phyloP scores from a whole-genome alignment of 495 filamentous ascomycete genomes.

The Penicillium turbatum region DNA sequence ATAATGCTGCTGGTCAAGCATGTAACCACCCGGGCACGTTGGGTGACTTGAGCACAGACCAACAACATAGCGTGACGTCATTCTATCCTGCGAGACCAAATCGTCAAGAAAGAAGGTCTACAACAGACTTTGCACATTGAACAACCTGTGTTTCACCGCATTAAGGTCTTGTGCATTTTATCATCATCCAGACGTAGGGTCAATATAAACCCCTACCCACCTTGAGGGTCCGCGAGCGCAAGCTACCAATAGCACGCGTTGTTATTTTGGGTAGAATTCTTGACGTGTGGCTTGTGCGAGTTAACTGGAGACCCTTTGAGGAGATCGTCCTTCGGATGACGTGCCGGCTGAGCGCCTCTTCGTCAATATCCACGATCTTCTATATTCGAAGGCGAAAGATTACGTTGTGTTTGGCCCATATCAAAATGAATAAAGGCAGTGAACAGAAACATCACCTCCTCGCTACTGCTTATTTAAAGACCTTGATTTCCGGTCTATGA shows the following conservation, averaged over 20 bases:
- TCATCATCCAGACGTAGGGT: not conserved
- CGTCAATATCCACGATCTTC: conserved; percentile 5
- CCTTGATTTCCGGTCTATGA: not conserved
- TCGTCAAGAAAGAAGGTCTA: no score
- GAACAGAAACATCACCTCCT: not conserved
- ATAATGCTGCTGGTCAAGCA: no score
- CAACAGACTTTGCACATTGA: no score
- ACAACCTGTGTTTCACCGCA: not conserved
- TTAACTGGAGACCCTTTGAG: not conserved
- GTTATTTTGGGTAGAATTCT: not conserved
- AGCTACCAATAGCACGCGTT: not conserved
- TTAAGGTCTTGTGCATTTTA: not conserved
- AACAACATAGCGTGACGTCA: not conserved
- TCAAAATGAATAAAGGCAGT: not conserved
- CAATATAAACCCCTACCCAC: conserved; percentile 1
- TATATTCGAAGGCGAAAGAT: conserved; percentile 9
- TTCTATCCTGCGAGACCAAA: not conserved
- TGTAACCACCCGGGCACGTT: no score
- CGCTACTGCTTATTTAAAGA: conserved; percentile 5
- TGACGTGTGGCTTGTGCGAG: not conserved
- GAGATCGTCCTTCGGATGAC: conserved; percentile 25
- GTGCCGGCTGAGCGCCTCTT: conserved; percentile 13
- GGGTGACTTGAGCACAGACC: not conserved
- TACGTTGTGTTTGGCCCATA: conserved; percentile 8
- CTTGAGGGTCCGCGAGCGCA: not conserved